Base-by-base conservation (phyloP, 805 yeast genomes). In the Schwanniomyces pseudopolymorphus region DNA sequence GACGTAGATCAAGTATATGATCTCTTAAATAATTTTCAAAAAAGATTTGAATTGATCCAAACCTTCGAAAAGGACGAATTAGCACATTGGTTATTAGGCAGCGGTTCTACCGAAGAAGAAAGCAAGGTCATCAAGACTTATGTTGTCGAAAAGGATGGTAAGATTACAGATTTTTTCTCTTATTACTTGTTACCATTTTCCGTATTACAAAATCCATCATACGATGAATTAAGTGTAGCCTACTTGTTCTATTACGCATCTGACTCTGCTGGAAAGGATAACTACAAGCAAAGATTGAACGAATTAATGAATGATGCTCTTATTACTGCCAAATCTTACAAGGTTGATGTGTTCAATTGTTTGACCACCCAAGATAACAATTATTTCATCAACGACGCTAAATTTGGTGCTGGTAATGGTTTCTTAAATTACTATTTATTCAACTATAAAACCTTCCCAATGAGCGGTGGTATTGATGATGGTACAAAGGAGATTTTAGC, bases 361-460 rank as follows among this genome's bases (percentile, higher is more conserved):
- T 74, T 94, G 51, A 83, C 97, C 0, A 77, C 90, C 9, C 96
- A 90, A 69, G 99, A 94, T 61, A 94, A 94, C 64, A 77, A 89
- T 13, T 69, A 87, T 49, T 89, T 94, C 69, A 72, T 94, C 53
- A 85, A 88, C 21, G 83, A 87, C 33, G 77, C 87, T 67, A 88
- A 89, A 63, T 94, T 94, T 64, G 96, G 97, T 27, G 80, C 82
- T 41, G 99, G 99, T 38, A 98, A 92, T 64, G 99, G 99, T 0
- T 79, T 80, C 60, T 77, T 94, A 60, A 87, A 94, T 67, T 94
- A 87, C 67, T 94, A 94, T 63, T 70, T 94, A 53, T 94, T 94
- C 78, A 94, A 94, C 67, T 94, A 90, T 74, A 84, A 77, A 60
- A 84, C 96, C 4, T 81, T 81, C 67, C 90, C 89, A 3, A 79